Evolutionary conservation across 495 filamentous ascomycete genomes (phyloP), one percentile per base, ranked within the genome.

Genomic region (Hypomontagnella submonticulosa): DNA sequence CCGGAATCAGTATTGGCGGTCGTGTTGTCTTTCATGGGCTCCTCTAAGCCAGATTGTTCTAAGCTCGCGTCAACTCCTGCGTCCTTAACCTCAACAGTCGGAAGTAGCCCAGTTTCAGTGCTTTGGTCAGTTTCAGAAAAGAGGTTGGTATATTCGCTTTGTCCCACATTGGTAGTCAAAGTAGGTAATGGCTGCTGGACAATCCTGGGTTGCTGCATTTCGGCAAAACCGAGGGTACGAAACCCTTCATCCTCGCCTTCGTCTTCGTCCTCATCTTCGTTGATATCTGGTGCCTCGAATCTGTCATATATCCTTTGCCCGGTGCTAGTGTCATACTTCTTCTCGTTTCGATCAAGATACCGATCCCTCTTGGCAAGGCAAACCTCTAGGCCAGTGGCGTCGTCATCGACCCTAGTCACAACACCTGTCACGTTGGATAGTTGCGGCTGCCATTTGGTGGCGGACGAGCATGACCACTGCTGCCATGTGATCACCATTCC

Each of bases 401-500:
- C 77, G 3, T 84, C 84, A 12, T 83, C 73, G 12, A 80, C 67
- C 7, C 72, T 70, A 16, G 81, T 76, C 4, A 96, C 78, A 20
- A 87, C 76, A 3, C 89, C 92, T 0, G 90, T 90, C 11, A 87
- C 80, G 67, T 87, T 88, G 2, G 81, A 83, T 38, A 96, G 78
- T 54, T 81, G 83, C 0, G 94, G 94, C 54, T 91, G 83, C 89
- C 92, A 96, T 20, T 86, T 89, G 7, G 89, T 92, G 10, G 81
- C 86, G 56, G 85, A 87, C 30, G 90, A 92, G 70, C 93, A 84
- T 23, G 87, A 82, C 53, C 91, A 81, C 55, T 91, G 84, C 66
- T 89, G 91, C 84, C 91, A 99, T 1, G 89, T 88, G 61, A 99
- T 86, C 34, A 93, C 80, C 72, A 89, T 87, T 9, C 89, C 91